Base-by-base conservation (phyloP, 768 basidiomycete species). In the Russula lepida region DNA sequence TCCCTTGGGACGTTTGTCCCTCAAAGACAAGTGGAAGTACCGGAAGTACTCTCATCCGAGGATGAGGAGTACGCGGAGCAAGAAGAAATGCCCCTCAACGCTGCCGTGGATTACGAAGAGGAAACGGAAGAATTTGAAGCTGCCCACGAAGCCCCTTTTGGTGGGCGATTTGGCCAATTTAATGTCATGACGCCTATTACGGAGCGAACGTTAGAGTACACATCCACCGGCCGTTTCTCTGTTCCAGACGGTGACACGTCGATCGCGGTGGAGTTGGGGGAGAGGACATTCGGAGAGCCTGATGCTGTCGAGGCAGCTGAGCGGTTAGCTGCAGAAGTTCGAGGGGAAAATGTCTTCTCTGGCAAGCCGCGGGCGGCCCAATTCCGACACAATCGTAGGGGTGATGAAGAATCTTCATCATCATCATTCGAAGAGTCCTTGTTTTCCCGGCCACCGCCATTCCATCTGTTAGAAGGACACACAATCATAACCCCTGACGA, bases 121-220 rank as follows among this genome's bases (percentile, higher is more conserved):
- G 56, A 63, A 19, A 28, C 51, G 23, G 69, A 71, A 1, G 70
- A 71, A 21, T 62, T 69, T 25, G 59, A 69, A 17, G 67, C 68
- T 3, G 63, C 67, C 11, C 67, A 71, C 30, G 62, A 62, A 2
- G 74, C 78, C 21, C 86, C 88, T 30, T 76, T 86, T 54, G 87
- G 86, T 17, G 85, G 89, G 19, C 82, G 89, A 28, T 88, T 90
- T 69, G 89, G 88, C 37, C 78, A 81, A 60, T 89, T 98, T 74
- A 85, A 89, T 69, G 86, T 95, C 58, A 94, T 99, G 93, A 98
- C 95, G 9, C 95, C 97, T 3, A 98, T 98, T 72, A 92, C 92
- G 13, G 97, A 99, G 73, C 80, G 95, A 44, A 98, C 97, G 11
- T 82, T 83, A 68, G 97, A 98, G 72, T 95, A 78, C 70, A 82